Evolutionary conservation across 192 early-diverging fungal species (phyloP).

Genomic region (Coemansia asiatica): DNA sequence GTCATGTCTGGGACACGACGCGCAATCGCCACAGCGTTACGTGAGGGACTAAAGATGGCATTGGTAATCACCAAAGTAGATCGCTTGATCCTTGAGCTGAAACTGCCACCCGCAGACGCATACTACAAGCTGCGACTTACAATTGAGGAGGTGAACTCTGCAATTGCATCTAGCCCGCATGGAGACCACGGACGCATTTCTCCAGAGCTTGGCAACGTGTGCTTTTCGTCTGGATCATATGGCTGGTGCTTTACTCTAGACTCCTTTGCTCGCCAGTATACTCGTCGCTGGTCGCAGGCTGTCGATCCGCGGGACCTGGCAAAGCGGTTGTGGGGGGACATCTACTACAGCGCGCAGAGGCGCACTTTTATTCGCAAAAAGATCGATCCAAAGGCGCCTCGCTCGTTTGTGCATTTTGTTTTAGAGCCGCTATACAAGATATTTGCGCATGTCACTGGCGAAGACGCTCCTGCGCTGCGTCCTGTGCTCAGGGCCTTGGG

Average conservation of each 20-base stretch:
- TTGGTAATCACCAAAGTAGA: slow-evolving; percentile 98
- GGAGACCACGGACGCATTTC: slow-evolving; percentile 62
- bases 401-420: slow-evolving; percentile 96
- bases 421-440: slow-evolving; percentile 94
- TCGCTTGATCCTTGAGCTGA: slow-evolving; percentile 94
- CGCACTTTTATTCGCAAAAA: slow-evolving; percentile 79
- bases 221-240: slow-evolving; percentile 85
- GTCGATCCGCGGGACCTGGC: slow-evolving; percentile 71
- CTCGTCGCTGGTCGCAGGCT: slow-evolving; percentile 68
- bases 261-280: slow-evolving; percentile 90
- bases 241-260: slow-evolving; percentile 93
- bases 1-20: slow-evolving; percentile 94
- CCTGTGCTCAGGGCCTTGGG: slow-evolving; percentile 72
- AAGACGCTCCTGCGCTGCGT: slow-evolving; percentile 63
- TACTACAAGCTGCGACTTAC: slow-evolving; percentile 96
- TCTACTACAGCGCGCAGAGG: slow-evolving; percentile 81
- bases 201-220: slow-evolving; percentile 94
- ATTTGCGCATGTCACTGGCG: slow-evolving; percentile 67
- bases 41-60: slow-evolving; percentile 75
- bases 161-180: slow-evolving; percentile 57
- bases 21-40: slow-evolving; percentile 76
- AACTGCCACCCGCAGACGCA: slow-evolving; percentile 93
- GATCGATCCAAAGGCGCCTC: slow-evolving; percentile 51
- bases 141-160: slow-evolving; percentile 91
- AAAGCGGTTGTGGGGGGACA: slow-evolving; percentile 94